Base-by-base conservation (phyloP, 2,329 filamentous ascomycete species). In the Biscogniauxia mediterranea region DNA sequence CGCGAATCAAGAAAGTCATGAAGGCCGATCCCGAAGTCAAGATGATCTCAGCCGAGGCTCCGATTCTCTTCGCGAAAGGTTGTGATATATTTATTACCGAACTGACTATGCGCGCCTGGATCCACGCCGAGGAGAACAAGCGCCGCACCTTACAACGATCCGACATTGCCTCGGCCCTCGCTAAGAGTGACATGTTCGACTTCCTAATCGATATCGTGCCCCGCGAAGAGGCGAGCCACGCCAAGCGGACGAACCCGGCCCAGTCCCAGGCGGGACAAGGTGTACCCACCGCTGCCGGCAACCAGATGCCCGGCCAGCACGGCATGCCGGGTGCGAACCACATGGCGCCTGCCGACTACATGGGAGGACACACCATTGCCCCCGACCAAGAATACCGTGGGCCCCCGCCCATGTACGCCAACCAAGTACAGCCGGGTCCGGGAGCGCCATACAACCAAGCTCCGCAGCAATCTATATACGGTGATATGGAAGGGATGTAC, bases 1-100 rank as follows among this genome's bases (percentile, higher is more conserved):
- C 95, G n/a, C 90, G 95, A 58, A 99, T 99, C 81, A 99, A 99
- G 83, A 99, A 99, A 78, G 95, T 99, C 68, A 99, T 99, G 95
- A 99, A 99, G 80, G 95, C 95, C 0, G 95, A 99, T 69, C 95
- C 95, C 0, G 95, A 99, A 72, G 95, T 99, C 54, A 99, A 99
- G 82, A 99, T 99, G 95, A 99, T 99, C 65, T 98, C 93, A 3
- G 95, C 95, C 8, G 95, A 99, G 79, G 95, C 95, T 1, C 95
- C 95, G 1, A 99, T 99, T 69, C 83, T 99, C 15, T 99, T 99
- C 72, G 95, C 95, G 56, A 99, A 99, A 78, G 95, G 94, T 46
- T 98, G 95, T 77, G 95, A 99, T 74, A 97, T 98, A 73, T 99
- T 99, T 80, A 99, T 99, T 73, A 97, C 93, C 0, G 95, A 99